Percentiles rank a stretch among this genome's conserved stretches.
Evolutionary conservation across 2,329 filamentous ascomycete genomes (phyloP).

Genomic region (Penicillium nordicum): DNA sequence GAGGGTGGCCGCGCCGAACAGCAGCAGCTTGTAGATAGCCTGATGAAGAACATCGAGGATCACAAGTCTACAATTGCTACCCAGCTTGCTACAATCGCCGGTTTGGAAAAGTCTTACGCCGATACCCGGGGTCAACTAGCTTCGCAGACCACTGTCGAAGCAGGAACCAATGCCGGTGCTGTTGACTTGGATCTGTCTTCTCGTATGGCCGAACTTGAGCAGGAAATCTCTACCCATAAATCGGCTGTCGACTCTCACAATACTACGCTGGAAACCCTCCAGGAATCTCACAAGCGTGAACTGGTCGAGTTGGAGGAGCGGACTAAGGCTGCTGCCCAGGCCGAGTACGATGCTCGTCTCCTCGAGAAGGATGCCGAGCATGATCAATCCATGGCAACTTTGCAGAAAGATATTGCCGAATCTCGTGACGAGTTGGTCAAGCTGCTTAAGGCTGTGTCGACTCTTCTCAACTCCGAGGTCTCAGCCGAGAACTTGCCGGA

Average conservation of each 20-base stretch:
- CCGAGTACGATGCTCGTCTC: slow-evolving; percentile 37
- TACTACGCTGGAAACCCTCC: slow-evolving; percentile 51
- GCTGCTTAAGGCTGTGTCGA: slow-evolving; percentile 59
- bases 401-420: slow-evolving; percentile 62
- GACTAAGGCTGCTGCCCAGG: slow-evolving; percentile 35
- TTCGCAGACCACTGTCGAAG: slow-evolving; percentile 60
- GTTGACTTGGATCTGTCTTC: slow-evolving; percentile 37
- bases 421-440: slow-evolving; percentile 65
- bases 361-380: slow-evolving; percentile 57
- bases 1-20: slow-evolving; percentile 56
- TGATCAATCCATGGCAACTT: slow-evolving; percentile 54
- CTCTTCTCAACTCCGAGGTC: slow-evolving; percentile 46
- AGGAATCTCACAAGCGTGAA: slow-evolving; percentile 50
- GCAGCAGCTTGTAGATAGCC: slow-evolving; percentile 55
- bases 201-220: slow-evolving; percentile 54
- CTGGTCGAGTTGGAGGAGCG: slow-evolving; percentile 41
- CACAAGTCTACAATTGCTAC: slow-evolving; percentile 71
- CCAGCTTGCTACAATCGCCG: slow-evolving; percentile 66
- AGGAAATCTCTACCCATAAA: slow-evolving; percentile 56
- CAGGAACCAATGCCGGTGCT: slow-evolving; percentile 51
- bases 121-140: slow-evolving; percentile 66
- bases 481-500: slow-evolving; percentile 58
- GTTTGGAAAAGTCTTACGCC: slow-evolving; percentile 70
- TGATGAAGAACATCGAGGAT: slow-evolving; percentile 74
- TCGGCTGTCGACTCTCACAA: slow-evolving; percentile 54